Evolutionary conservation across 23 red algal species (phyloP), one percentile per base, ranked within the genome.

Genomic region (Gracilaria domingensis): DNA sequence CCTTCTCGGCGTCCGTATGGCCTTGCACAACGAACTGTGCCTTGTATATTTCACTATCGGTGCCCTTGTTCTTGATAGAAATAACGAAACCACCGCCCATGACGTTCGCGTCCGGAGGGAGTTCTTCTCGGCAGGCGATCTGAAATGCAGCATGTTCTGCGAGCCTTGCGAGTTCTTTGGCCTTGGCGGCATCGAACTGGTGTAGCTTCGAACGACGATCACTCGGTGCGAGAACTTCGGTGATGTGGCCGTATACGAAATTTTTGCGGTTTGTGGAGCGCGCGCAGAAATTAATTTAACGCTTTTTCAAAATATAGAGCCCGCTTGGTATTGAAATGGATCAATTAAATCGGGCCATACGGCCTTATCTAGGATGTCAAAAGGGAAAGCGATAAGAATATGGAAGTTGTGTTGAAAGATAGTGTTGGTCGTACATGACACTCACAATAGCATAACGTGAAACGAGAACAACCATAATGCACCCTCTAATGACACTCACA

Each of bases 21-120:
- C 60, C 79, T 61, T 92, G 79, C 0, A 73, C 89, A 18, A 92
- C 65, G 56, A 83, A 59, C 12, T 39, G 42, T 58, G 59, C 78
- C 57, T 92, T 92, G 45, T 82, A 84, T 13, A 80, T 40, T 28
- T 79, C 72, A n/a, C 81, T 4, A 0, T 91, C 36, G 18, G 87
- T 91, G 20, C 75, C 73, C 2, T 44, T 55, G 23, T 91, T 62
- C 55, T 82, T 91, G 25, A 81, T 79, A 2, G 75, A 40, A 44
- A 81, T 0, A 8, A 91, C 87, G 44, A 78, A 81, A 38, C 87
- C 73, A 21, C n/a, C 40, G 6, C 72, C 55, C 5, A 91, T 71
- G 0, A 91, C 44, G 51, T 79, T 91, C 51, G 87, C 87, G 18
- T 79, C 67, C 0, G 53, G 33, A 12, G 87, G 74, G 5, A 91